Base-by-base conservation (phyloP, 2,329 filamentous ascomycete species). In the Curvularia hawaiiensis region DNA sequence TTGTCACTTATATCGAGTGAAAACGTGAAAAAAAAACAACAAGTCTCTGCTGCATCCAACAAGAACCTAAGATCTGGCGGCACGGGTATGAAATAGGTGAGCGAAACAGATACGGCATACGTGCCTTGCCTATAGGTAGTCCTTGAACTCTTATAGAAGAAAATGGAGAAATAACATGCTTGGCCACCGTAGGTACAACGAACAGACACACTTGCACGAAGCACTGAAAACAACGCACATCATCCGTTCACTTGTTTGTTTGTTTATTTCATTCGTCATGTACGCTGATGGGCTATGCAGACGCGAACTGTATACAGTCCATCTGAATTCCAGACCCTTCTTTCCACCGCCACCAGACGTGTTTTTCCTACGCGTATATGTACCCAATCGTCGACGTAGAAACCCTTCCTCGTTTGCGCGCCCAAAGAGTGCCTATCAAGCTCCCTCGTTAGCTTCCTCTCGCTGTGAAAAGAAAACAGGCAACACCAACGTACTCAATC, bases 321-420 rank as follows among this genome's bases (percentile, higher is more conserved):
- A n/a, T n/a, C n/a, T n/a, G n/a, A n/a, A n/a, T n/a, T n/a, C 55
- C 44, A 26, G 52, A 58, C 50, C 58, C 66, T 61, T 20, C 30
- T 57, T 53, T 60, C 50, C 57, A 16, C 66, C 64, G 58, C 65
- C 66, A 44, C 55, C 66, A 63, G 66, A 70, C 70, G 65, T 64
- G 56, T 63, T 64, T 64, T 68, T 59, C 5, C 31, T 31, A 12
- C 31, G 60, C 61, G 31, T 64, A 58, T 57, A 60, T 54, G 31
- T 46, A 53, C 52, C 58, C 49, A 60, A 57, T 48, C 50, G 62
- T 54, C 53, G 57, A 65, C 35, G 49, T 55, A 62, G 50, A 62
- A 54, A 61, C 5, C 52, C 51, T 48, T 70, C 64, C 50, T n/a
- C 65, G 46, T 47, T 66, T 57, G 63, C 61, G 60, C 63, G 63